Evolutionary conservation across 2,329 filamentous ascomycete genomes (phyloP).

Genomic region (Lecanicillium sp.): DNA sequence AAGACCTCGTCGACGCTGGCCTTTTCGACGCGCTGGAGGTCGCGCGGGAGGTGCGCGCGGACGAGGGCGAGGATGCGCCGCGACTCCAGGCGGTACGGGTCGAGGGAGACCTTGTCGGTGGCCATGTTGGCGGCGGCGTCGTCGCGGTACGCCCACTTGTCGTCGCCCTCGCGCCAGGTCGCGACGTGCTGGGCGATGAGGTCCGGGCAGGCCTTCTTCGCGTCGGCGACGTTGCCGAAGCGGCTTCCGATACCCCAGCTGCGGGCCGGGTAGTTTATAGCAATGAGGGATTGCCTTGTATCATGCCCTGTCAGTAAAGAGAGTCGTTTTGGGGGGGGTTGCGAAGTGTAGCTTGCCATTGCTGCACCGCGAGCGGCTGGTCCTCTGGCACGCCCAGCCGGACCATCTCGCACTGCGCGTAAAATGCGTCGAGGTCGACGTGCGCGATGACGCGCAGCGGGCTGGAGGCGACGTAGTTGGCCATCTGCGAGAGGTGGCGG

Average conservation of each 20-base stretch:
- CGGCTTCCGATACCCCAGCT: constrained; percentile 66
- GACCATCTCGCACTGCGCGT: constrained; percentile 93
- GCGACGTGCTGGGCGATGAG: constrained; percentile 88
- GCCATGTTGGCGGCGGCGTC: constrained; percentile 74
- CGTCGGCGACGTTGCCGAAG: constrained; percentile 74
- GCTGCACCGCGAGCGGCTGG: constrained; percentile 83
- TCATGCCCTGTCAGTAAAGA: constrained; percentile 60
- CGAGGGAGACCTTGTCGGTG: constrained; percentile 88
- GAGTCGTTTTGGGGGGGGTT: background rate
- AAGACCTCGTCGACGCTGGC: constrained; percentile 96
- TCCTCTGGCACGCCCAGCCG: constrained; percentile 68
- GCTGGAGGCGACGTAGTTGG: constrained; percentile 61
- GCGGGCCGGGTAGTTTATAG: constrained; percentile 90
- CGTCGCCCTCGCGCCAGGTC: constrained; percentile 88
- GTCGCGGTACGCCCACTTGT: constrained; percentile 83
- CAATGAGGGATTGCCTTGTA: constrained; percentile 55
- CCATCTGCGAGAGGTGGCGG: constrained; percentile 72
- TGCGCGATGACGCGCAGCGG: constrained; percentile 85
- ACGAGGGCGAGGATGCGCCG: constrained; percentile 74
- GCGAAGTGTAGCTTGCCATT: constrained; percentile 56
- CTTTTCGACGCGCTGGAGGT: constrained; percentile 76
- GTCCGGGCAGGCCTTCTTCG: constrained; percentile 77
- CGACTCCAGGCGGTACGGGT: constrained; percentile 83
- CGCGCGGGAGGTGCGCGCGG: constrained; percentile 62
- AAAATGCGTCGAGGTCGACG: constrained; percentile 95